A percentile compares a stretch with the other conserved stretches of the same genome.
Evolutionary conservation across 495 filamentous ascomycete species (phyloP).

Genomic region (Clohesyomyces aquaticus): DNA sequence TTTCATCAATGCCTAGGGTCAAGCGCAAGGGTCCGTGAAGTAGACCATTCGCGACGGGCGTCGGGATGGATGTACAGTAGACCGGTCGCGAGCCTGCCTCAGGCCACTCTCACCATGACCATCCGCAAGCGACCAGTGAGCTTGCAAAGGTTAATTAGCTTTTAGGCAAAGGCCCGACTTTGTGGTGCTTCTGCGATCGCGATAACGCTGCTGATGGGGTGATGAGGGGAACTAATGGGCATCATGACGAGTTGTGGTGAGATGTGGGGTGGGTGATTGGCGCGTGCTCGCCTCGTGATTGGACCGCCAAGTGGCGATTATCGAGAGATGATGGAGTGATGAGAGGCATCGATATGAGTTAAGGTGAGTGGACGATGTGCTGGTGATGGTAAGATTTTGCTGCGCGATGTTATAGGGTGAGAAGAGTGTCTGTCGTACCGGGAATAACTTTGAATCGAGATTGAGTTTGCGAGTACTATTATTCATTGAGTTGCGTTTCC

Average conservation of each 20-base stretch:
- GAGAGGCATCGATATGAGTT: neutral
- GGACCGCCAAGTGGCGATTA: neutral
- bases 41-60: neutral
- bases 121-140: neutral
- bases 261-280: neutral
- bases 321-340: slow-evolving; percentile 1
- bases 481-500: too few species aligned
- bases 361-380: neutral
- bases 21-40: neutral
- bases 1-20: neutral
- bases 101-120: neutral
- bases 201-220: neutral
- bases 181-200: neutral
- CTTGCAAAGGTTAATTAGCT: neutral
- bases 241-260: neutral
- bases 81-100: neutral
- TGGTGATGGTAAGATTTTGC: too few species aligned
- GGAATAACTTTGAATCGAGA: too few species aligned
- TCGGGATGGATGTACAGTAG: neutral
- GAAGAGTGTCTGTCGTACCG: too few species aligned
- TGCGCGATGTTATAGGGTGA: too few species aligned
- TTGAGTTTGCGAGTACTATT: too few species aligned
- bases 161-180: neutral
- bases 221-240: neutral
- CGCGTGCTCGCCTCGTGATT: neutral